These are phyloP conservation scores for Panus rudis DNA, from an alignment of 768 basidiomycete genomes.

Conservation along the genomic window DNA sequence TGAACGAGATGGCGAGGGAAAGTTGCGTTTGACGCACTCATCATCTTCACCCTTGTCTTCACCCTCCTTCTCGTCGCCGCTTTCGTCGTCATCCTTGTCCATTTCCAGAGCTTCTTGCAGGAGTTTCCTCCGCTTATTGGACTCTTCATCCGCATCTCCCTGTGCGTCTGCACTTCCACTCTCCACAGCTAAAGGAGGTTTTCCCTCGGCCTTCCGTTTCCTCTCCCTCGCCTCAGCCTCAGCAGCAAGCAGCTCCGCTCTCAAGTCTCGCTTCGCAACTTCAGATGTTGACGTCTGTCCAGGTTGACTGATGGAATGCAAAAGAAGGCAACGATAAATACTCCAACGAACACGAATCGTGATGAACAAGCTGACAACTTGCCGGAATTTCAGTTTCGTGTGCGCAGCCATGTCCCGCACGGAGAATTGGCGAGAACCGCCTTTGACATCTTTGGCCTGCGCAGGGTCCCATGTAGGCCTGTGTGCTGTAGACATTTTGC, in stretches of 20 bases:
- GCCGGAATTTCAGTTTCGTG: slow-evolving; percentile 98
- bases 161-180: slow-evolving; percentile 33
- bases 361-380: slow-evolving; percentile 13
- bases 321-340: not conserved
- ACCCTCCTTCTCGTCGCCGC: slow-evolving; percentile 42
- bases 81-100: slow-evolving; percentile 86
- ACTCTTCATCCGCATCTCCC: slow-evolving; percentile 52
- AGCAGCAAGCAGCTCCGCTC: slow-evolving; percentile 75
- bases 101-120: slow-evolving; percentile 80
- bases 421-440: slow-evolving; percentile 88
- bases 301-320: slow-evolving; percentile 53
- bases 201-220: slow-evolving; percentile 88
- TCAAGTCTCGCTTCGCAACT: slow-evolving; percentile 71
- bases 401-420: slow-evolving; percentile 91
- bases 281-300: slow-evolving; percentile 83
- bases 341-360: not conserved
- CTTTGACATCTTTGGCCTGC: slow-evolving; percentile 86
- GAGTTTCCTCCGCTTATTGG: slow-evolving; percentile 79
- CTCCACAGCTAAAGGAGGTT: slow-evolving; percentile 29
- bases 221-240: slow-evolving; percentile 84
- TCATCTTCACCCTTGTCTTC: slow-evolving; percentile 34
- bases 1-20: not conserved
- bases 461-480: slow-evolving; percentile 98
- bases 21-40: slow-evolving; percentile 31
- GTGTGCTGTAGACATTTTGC: slow-evolving; percentile 79